These are phyloP conservation scores for Chenopodium berlandieri DNA, from an alignment of 148 eudicot species.

Conservation along the genomic window DNA sequence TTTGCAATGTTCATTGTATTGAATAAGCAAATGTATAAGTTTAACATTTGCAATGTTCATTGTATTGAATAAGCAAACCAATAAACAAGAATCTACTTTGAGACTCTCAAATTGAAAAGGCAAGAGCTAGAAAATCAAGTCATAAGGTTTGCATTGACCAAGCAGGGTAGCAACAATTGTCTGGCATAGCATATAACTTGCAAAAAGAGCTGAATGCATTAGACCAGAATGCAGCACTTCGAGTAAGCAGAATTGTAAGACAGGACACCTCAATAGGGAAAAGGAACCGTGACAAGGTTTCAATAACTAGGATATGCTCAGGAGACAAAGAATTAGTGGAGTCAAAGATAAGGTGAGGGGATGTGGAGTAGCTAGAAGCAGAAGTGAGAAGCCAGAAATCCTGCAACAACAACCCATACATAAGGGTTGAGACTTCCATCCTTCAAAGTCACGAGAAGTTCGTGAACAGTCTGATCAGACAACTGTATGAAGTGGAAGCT, in stretches of 20 bases:
- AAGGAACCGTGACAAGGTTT: slow-evolving; percentile 1
- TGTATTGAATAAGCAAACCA: neutral
- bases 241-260: neutral
- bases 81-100: too few species aligned
- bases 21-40: neutral
- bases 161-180: neutral
- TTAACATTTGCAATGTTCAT: neutral
- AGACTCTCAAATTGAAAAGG: too few species aligned
- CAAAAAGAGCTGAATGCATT: neutral
- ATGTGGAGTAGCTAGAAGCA: neutral
- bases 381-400: neutral
- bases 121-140: too few species aligned
- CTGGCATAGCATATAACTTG: neutral
- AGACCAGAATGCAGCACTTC: neutral
- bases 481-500: neutral
- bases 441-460: neutral
- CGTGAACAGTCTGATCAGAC: neutral
- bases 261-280: neutral
- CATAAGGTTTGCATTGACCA: neutral
- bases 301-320: neutral
- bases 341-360: neutral
- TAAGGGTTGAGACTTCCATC: slow-evolving; percentile 1
- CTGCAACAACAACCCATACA: neutral
- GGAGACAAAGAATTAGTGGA: neutral
- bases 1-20: neutral